Percentiles rank a stretch among this genome's conserved stretches.
Evolutionary conservation across 2,329 filamentous ascomycete genomes (phyloP).

Genomic region (Hirsutella thompsonii): DNA sequence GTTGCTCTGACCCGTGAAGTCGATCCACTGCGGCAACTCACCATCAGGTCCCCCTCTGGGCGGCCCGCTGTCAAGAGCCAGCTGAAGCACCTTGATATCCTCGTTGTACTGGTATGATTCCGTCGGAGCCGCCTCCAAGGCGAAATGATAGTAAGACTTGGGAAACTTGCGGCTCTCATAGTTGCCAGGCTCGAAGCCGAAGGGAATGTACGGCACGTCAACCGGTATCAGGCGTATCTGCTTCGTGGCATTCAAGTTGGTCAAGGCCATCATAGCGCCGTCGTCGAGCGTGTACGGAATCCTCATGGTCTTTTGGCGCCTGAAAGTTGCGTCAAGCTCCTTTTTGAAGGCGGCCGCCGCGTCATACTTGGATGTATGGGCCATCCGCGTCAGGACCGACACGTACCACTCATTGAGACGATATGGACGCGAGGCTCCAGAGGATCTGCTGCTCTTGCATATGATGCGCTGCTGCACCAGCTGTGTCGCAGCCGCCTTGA

Average conservation of each 20-base stretch:
- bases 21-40: conserved; percentile 59
- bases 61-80: conserved; percentile 22
- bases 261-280: conserved; percentile 52
- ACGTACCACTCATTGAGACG: conserved; percentile 47
- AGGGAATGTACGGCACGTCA: conserved; percentile 48
- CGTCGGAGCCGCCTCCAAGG: conserved; percentile 46
- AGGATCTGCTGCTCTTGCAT: conserved; percentile 45
- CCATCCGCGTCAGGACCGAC: conserved; percentile 41
- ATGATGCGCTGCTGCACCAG: conserved; percentile 40
- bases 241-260: conserved; percentile 49
- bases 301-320: conserved; percentile 23
- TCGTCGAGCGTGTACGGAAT: conserved; percentile 48
- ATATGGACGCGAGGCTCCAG: conserved; percentile 47
- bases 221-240: conserved; percentile 39
- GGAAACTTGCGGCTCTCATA: conserved; percentile 60
- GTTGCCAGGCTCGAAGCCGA: conserved; percentile 57
- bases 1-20: conserved; percentile 50
- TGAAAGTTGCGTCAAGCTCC: conserved; percentile 43
- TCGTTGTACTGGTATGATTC: conserved; percentile 48
- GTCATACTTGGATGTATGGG: conserved; percentile 39
- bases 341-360: conserved; percentile 48
- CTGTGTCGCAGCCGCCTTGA: conserved; percentile 33
- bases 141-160: conserved; percentile 52
- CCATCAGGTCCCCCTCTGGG: conserved; percentile 27
- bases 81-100: conserved; percentile 27